Evolutionary conservation across 768 basidiomycete species (phyloP).

Genomic region (Leccinum truebloodii): DNA sequence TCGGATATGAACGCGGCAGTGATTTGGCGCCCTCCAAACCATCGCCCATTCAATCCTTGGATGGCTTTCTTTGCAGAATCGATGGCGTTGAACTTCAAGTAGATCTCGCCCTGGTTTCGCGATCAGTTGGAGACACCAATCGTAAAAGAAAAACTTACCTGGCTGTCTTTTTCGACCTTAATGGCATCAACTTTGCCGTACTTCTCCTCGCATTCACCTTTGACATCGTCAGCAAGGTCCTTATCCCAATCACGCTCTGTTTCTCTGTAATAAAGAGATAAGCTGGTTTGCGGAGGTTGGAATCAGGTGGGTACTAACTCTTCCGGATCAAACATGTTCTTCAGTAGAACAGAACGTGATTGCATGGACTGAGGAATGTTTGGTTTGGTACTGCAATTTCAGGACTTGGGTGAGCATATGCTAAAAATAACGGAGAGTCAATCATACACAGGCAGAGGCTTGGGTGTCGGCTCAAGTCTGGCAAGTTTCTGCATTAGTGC

Average conservation of each 20-base stretch:
- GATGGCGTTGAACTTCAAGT: slow-evolving; percentile 83
- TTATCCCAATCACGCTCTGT: slow-evolving; percentile 96
- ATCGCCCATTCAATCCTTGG: slow-evolving; percentile 91
- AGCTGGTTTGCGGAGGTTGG: slow-evolving; percentile 4
- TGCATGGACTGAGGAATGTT: slow-evolving; percentile 84
- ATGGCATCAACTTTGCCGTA: slow-evolving; percentile 87
- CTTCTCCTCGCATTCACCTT: slow-evolving; percentile 88
- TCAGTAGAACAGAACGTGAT: slow-evolving; percentile 85
- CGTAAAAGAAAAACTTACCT: slow-evolving; percentile 51
- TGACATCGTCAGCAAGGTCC: slow-evolving; percentile 95
- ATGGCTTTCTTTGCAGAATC: slow-evolving; percentile 83
- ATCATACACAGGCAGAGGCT: slow-evolving; percentile 63
- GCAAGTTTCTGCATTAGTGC: slow-evolving; percentile 99
- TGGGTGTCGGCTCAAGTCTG: slow-evolving; percentile 74
- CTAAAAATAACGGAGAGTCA: neutral
- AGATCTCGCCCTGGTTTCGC: slow-evolving; percentile 84
- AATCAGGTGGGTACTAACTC: slow-evolving; percentile 57
- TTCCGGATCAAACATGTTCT: slow-evolving; percentile 98
- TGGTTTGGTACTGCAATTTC: slow-evolving; percentile 57
- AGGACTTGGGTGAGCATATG: slow-evolving; percentile 15
- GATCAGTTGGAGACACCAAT: slow-evolving; percentile 12
- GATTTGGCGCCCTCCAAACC: slow-evolving; percentile 93
- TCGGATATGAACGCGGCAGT: slow-evolving; percentile 89
- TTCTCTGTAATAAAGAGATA: slow-evolving; percentile 61
- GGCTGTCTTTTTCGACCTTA: slow-evolving; percentile 91